Evolutionary conservation across 495 filamentous ascomycete genomes (phyloP).

Genomic region (Podospora sp.): DNA sequence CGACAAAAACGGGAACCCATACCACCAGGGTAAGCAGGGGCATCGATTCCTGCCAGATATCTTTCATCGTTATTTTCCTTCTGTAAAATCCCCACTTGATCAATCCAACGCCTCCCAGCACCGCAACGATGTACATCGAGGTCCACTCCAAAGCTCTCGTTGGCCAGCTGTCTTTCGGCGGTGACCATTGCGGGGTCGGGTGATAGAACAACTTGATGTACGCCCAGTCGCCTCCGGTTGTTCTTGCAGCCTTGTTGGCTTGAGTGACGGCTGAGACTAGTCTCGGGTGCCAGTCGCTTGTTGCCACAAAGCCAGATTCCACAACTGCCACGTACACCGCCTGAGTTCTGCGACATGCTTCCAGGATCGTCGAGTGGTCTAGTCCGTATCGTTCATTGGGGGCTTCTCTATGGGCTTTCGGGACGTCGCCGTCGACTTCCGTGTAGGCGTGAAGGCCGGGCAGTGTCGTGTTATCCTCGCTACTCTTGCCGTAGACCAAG

Average conservation of each 20-base stretch:
- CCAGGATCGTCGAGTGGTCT: background rate
- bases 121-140: background rate
- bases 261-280: background rate
- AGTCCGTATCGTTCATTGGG: background rate
- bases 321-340: conserved; percentile 5
- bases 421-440: background rate
- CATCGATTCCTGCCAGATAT: background rate
- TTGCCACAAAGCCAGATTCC: conserved; percentile 2
- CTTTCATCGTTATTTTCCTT: background rate
- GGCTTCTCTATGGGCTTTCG: background rate
- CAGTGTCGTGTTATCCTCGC: conserved; percentile 18
- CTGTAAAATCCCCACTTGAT: conserved; percentile 3
- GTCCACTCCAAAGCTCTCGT: conserved; percentile 32
- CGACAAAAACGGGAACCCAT: conserved; percentile 39
- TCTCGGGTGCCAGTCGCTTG: conserved; percentile 1
- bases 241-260: background rate
- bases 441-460: background rate
- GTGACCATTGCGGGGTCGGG: conserved; percentile 59
- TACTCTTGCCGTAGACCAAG: conserved; percentile 44
- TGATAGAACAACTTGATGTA: conserved; percentile 64
- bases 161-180: conserved; percentile 51
- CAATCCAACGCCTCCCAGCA: background rate
- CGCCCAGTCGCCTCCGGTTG: conserved; percentile 30
- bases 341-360: conserved; percentile 1
- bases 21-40: conserved; percentile 17